Percentiles rank a stretch among this genome's conserved stretches.
Evolutionary conservation across 495 filamentous ascomycete genomes (phyloP).

Genomic region (Aspergillus steynii): DNA sequence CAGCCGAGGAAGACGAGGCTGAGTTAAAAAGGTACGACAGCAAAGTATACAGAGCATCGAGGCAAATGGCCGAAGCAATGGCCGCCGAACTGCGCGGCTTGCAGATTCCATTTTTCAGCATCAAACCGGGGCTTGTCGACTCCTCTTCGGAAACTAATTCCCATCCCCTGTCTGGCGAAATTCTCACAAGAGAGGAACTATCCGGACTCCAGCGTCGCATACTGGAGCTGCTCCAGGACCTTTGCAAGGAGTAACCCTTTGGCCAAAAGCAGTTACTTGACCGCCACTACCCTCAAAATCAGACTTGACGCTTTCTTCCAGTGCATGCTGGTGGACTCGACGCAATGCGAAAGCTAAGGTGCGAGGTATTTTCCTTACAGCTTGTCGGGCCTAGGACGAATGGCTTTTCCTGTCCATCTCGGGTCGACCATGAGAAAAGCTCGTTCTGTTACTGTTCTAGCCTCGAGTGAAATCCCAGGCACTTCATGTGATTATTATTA

Average conservation of each 20-base stretch:
- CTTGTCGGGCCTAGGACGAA: neutral
- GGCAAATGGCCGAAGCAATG: constrained; percentile 60
- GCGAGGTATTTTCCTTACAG: neutral
- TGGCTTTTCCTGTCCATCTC: neutral
- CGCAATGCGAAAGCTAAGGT: neutral
- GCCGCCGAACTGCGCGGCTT: constrained; percentile 53
- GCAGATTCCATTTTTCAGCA: constrained; percentile 67
- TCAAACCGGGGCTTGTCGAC: constrained; percentile 22
- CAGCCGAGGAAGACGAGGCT: constrained; percentile 46
- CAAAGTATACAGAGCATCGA: constrained; percentile 61
- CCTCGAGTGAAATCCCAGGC: neutral
- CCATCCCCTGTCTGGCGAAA: constrained; percentile 16
- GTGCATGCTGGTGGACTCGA: neutral
- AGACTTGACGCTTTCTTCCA: too few species aligned
- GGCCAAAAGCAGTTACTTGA: neutral
- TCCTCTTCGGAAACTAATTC: neutral
- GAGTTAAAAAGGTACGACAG: constrained; percentile 60
- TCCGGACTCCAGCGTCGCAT: constrained; percentile 56
- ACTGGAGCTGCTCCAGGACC: constrained; percentile 61
- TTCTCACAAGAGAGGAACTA: constrained; percentile 48
- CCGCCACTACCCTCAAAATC: too few species aligned
- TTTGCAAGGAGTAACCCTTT: constrained; percentile 49
- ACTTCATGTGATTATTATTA: constrained; percentile 21
- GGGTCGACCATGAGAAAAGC: neutral
- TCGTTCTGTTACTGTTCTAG: neutral